Evolutionary conservation across 75 land plant genomes (phyloP), one percentile per base, ranked within the genome.

Genomic region (Cunninghamia lanceolata): DNA sequence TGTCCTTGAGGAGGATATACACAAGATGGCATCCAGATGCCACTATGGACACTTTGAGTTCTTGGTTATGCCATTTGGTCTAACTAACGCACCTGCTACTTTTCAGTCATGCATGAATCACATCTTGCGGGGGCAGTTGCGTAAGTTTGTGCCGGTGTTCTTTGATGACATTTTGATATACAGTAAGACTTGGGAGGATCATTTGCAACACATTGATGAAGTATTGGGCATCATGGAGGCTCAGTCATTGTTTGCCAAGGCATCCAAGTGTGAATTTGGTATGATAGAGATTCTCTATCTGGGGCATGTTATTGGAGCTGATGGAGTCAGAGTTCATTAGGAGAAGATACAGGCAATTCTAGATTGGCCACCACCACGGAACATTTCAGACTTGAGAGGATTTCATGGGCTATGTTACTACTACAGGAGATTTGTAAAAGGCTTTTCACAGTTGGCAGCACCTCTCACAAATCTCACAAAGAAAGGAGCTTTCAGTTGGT

Each of bases 301-400:
- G 28, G 66, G 66, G 0, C 66, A 59, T 21, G 6, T 21, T 0
- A 21, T 59, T 3, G 21, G 0, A 0, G 7, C 4, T 0, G 0
- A 59, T 3, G 66, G 66, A 3, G 66, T 59, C 0, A 3, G 5
- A 0, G 66, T 59, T 4, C 0, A 59, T 21, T 0, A 59, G 0
- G 25, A 59, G 25, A 59, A 59, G 5, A 59, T 59, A 3, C 4
- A 0, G 3, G 66, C 66, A 0, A 21, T 59, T 0, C 0, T 1
- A 0, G 66, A 59, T 21, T 59, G 66, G 66, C 66, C 66, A 1
- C 4, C 28, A 19, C 66, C 25, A 4, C 21, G 3, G 0, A 59
- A 3, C 6, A 2, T 59, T 0, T 21, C 25, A 4, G 0, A 59
- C 0, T 3, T 59, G 4, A 3, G 28, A 21, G 28, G 28, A 21